Base-by-base conservation (phyloP, 371 early-diverging fungal species). In the Choanephora cucurbitarum region DNA sequence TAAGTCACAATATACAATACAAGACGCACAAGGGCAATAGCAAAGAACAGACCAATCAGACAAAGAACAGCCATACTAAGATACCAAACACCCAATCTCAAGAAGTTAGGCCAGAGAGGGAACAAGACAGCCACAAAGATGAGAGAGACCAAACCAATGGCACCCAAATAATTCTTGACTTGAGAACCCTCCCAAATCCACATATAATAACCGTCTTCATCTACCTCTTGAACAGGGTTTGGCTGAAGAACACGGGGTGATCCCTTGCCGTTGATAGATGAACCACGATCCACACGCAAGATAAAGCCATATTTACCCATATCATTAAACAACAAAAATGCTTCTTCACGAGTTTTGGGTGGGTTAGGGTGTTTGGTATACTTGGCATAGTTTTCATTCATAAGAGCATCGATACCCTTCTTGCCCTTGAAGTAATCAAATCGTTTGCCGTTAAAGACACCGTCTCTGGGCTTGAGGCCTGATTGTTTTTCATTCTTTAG, bases 131-230 rank as follows among this genome's bases (percentile, higher is more conserved):
- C 92, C 3, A 91, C 90, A 39, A 99, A 81, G 18, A 92, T 88
- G 18, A 91, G 69, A 9, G 82, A 67, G 18, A 99, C 80, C 21
- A 98, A 73, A 6, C 79, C 84, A 14, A 85, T 72, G 14, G 93
- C 93, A 43, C 93, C 85, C 41, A 97, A 65, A 47, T 88, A 86
- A 37, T 83, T 77, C 66, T 80, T 76, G 46, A 89, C 57, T 71
- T 89, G 90, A 10, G 94, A 89, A 17, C 93, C 94, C 72, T 98
- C 95, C 69, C 93, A 95, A 13, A 94, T 77, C 99, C 97, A 99
- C 58, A 96, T 91, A 70, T 91, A 99, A 80, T 91, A 92, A 31
- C 86, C 83, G 24, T 95, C 94, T 49, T 92, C 94, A 14, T 78
- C 70, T 53, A 91, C 86, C 47, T 81, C 81, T 69, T 92, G 93